phyloP scores from a whole-genome alignment of 202 grass and related monocot species.

The Bolboschoenoplectus hybrid region DNA sequence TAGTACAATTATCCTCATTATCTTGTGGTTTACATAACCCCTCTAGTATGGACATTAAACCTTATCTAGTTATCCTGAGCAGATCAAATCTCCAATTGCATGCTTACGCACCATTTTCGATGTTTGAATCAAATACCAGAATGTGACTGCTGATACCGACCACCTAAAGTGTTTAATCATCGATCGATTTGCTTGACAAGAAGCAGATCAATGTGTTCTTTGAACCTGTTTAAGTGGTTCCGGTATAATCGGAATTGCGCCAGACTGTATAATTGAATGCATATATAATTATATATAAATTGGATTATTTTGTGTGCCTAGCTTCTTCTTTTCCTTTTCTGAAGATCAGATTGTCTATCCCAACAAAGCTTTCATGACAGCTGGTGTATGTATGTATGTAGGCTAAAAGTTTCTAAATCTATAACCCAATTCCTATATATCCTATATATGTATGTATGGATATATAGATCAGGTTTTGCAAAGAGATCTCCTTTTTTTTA shows the following conservation, averaged over 20 bases:
- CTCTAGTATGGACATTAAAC: conserved; percentile 23
- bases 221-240: neutral
- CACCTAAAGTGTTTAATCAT: neutral
- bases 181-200: neutral
- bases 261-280: neutral
- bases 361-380: conserved; percentile 35
- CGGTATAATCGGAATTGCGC: neutral
- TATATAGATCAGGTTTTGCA: conserved; percentile 10
- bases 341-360: conserved; percentile 10
- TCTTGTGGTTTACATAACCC: conserved; percentile 2
- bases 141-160: conserved; percentile 22
- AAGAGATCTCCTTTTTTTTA: neutral
- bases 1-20: neutral
- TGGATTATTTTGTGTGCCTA: neutral
- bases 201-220: neutral
- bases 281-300: neutral
- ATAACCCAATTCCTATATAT: conserved; percentile 15
- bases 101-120: neutral
- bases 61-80: conserved; percentile 17
- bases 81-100: conserved; percentile 6
- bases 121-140: conserved; percentile 16
- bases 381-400: conserved; percentile 21
- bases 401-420: conserved; percentile 14
- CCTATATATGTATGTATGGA: conserved; percentile 21
- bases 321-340: neutral